phyloP scores from a whole-genome alignment of 2,329 filamentous ascomycete species.

The Kalaharituber pfeilii region DNA sequence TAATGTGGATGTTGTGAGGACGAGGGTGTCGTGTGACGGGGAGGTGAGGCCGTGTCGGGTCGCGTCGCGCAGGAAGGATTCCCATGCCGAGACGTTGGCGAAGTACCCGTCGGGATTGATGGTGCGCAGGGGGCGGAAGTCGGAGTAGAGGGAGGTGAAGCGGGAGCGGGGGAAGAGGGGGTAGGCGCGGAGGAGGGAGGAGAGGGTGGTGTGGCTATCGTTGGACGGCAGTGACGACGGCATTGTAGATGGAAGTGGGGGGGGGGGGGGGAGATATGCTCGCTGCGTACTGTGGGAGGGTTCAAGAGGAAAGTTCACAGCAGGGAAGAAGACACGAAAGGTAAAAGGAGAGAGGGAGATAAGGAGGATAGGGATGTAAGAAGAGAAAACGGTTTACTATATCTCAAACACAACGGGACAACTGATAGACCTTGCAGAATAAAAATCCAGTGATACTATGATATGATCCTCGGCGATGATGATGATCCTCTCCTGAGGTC shows the following conservation, averaged over 20 bases:
- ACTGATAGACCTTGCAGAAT: too few species aligned
- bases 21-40: conserved; percentile 35
- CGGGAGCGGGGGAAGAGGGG: conserved; percentile 30
- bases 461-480: too few species aligned
- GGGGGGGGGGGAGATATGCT: background rate
- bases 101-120: conserved; percentile 73
- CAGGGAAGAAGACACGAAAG: too few species aligned
- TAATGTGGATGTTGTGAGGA: conserved; percentile 41
- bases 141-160: conserved; percentile 50
- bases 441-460: too few species aligned
- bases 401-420: too few species aligned
- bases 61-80: conserved; percentile 52
- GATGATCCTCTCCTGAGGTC: too few species aligned
- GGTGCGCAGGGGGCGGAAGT: conserved; percentile 56
- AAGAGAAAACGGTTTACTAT: too few species aligned
- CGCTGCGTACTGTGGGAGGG: too few species aligned
- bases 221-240: background rate
- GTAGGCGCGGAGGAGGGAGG: conserved; percentile 30
- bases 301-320: too few species aligned
- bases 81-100: conserved; percentile 67
- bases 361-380: too few species aligned
- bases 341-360: too few species aligned
- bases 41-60: conserved; percentile 41
- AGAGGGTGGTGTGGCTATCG: conserved; percentile 7
- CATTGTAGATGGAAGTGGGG: background rate